Percentiles rank a stretch among this genome's conserved stretches.
Evolutionary conservation across 139 green algal species (phyloP).

Genomic region (Trebouxia sp.): DNA sequence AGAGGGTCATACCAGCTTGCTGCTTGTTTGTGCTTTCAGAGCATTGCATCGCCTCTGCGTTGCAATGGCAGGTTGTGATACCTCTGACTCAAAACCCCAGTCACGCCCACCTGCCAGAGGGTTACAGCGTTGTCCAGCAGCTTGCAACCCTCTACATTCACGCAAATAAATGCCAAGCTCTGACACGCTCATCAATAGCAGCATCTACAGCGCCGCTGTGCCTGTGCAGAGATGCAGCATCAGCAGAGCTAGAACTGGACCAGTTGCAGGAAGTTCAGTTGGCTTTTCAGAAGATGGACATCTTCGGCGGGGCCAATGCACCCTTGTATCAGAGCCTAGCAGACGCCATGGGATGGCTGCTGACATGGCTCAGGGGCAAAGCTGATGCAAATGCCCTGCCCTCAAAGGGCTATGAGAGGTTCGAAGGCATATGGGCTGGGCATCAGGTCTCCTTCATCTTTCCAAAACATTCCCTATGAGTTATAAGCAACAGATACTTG

Average conservation of each 20-base stretch:
- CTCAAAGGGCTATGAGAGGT: background rate
- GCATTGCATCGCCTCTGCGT: no score
- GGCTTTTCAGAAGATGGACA: constrained; percentile 18
- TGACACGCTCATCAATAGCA: background rate
- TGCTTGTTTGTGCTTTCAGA: no score
- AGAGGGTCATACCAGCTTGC: no score
- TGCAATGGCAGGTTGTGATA: no score
- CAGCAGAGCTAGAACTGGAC: constrained; percentile 63
- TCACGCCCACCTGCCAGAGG: no score
- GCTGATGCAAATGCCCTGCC: constrained; percentile 14
- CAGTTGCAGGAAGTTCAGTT: constrained; percentile 51
- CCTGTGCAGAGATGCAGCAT: constrained; percentile 53
- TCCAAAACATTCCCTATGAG: background rate
- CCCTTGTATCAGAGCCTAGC: constrained; percentile 61
- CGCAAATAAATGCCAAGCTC: background rate
- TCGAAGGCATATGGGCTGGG: constrained; percentile 31
- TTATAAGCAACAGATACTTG: background rate
- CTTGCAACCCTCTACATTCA: no score
- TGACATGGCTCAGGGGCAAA: constrained; percentile 40
- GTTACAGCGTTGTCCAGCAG: no score
- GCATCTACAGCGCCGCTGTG: background rate
- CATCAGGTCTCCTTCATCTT: constrained; percentile 7
- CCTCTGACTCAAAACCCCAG: no score
- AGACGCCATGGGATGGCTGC: constrained; percentile 32
- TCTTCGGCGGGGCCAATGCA: background rate